A percentile compares a stretch with the other conserved stretches of the same genome.
These are phyloP conservation scores for Selaginella tamariscina DNA, from an alignment of 75 land plant genomes.

Conservation along the genomic window DNA sequence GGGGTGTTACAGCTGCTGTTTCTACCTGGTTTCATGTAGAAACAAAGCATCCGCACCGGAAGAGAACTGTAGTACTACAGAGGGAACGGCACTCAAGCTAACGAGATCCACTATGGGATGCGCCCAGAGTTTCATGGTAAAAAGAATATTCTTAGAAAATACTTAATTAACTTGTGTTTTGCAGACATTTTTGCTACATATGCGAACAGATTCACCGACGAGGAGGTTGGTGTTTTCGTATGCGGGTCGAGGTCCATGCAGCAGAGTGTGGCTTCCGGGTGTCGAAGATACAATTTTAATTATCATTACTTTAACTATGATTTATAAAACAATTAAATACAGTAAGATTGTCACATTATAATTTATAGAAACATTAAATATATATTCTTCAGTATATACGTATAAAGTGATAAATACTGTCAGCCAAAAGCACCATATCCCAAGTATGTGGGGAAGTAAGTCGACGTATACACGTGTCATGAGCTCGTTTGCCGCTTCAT, in stretches of 20 bases:
- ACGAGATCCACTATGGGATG: neutral
- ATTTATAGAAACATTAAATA: too few species aligned
- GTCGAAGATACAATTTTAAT: neutral
- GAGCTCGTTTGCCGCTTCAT: too few species aligned
- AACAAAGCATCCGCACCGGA: neutral
- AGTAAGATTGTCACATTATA: too few species aligned
- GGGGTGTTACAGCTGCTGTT: neutral
- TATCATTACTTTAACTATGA: constrained; percentile 4
- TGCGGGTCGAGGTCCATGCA: neutral
- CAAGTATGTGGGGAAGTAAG: too few species aligned
- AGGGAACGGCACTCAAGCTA: neutral
- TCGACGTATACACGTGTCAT: too few species aligned
- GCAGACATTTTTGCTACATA: neutral
- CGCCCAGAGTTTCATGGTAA: neutral
- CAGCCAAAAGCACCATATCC: too few species aligned
- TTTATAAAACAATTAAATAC: neutral
- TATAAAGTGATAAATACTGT: too few species aligned
- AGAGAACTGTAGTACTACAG: neutral
- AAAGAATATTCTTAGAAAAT: neutral
- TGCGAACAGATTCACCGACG: neutral
- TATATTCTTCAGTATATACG: too few species aligned
- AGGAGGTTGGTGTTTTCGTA: neutral
- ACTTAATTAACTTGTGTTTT: neutral
- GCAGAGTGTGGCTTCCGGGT: neutral
- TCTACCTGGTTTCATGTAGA: neutral